Base-by-base conservation (phyloP, 1,284 basidiomycete species). In the Pterula multifida region DNA sequence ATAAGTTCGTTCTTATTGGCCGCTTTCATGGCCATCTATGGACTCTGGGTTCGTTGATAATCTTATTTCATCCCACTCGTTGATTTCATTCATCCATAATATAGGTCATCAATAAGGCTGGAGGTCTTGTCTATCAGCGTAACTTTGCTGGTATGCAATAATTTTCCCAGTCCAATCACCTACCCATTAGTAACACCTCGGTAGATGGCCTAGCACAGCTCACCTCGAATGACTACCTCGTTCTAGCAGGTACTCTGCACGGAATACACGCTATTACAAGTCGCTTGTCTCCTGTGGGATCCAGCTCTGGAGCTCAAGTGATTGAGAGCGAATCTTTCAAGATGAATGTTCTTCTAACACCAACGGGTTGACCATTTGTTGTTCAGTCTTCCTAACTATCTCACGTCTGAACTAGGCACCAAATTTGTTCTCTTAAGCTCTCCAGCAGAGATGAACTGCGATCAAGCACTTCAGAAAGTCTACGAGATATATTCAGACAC, bases 231-330 rank as follows among this genome's bases (percentile, higher is more conserved):
- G 95, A 98, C 65, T 89, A 96, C 59, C 83, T 99, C 53, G 90
- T 98, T 19, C 80, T 98, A 25, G 96, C 96, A 1, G 95, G 96
- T 47, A 98, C 96, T 4, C 69, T 98, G 49, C 96, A 98, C 58
- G 94, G 95, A 49, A 96, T 99, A 42, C 96, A 98, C 61, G 96
- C 96, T 12, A 98, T 98, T 60, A 97, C 95, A 0, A 86, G 88
- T 55, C 81, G 90, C 36, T 73, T 99, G 42, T 90, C 89, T 2
- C 96, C 96, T 0, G 79, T 78, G 2, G 85, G 85, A 1, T 66
- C 75, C 26, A 87, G 86, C 60, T 90, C 87, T 13, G 96, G 96
- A 15, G 85, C 90, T 6, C 89, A 97, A 64, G 84, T 89, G 25
- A 90, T 98, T 53, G 95, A 98, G 62, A 90, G 88, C 11, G 96